phyloP scores from a whole-genome alignment of 768 basidiomycete species.

The Goffeauzyma gilvescens region DNA sequence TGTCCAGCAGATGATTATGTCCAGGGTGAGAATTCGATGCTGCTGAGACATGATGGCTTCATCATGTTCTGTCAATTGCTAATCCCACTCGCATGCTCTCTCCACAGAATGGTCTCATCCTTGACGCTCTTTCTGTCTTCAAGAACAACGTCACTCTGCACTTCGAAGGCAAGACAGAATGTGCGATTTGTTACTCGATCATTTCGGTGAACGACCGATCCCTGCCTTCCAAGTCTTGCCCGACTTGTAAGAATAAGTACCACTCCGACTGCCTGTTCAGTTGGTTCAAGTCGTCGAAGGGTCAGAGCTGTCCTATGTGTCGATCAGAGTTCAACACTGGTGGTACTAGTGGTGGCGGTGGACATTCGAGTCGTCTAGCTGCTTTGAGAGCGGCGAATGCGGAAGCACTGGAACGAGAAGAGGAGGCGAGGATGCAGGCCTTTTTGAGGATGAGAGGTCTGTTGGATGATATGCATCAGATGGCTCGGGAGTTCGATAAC shows the following conservation, averaged over 20 bases:
- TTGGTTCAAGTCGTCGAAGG: constrained; percentile 40
- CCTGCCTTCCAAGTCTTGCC: constrained; percentile 76
- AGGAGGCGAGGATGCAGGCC: no score
- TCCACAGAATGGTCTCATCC: constrained; percentile 63
- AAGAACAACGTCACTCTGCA: constrained; percentile 83
- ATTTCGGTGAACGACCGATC: constrained; percentile 75
- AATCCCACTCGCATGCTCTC: neutral
- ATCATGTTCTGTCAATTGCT: neutral
- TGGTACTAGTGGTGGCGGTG: no score
- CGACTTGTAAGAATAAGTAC: constrained; percentile 84
- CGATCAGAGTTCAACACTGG: constrained; percentile 45
- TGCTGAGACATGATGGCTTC: neutral
- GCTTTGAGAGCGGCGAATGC: no score
- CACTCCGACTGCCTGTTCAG: constrained; percentile 83
- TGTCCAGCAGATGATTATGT: constrained; percentile 74
- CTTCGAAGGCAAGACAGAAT: constrained; percentile 89
- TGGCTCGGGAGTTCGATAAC: no score
- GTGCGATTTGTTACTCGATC: constrained; percentile 64
- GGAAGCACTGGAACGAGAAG: no score
- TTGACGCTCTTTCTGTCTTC: constrained; percentile 73
- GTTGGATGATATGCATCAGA: no score
- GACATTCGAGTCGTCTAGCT: no score
- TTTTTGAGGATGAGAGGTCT: no score
- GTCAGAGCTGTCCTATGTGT: constrained; percentile 77
- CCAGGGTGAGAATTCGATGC: constrained; percentile 45